Conservation (phyloP, 495 filamentous ascomycete species). For the Xylaria cubensis region DNA sequence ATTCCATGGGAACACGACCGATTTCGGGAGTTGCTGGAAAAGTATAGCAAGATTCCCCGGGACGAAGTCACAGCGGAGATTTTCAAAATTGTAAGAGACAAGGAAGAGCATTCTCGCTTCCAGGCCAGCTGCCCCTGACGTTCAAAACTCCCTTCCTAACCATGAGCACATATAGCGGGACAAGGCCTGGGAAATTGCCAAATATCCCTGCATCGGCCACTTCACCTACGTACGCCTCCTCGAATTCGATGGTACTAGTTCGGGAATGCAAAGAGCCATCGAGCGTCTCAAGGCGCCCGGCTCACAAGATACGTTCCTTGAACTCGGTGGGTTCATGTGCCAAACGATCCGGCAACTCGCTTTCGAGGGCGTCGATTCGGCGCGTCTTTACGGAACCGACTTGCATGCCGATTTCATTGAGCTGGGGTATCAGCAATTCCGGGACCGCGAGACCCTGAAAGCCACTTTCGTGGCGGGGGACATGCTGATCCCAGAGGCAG, state of each 20-base stretch:
- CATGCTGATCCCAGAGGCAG: slow-evolving; percentile 29
- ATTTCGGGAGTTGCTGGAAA: slow-evolving; percentile 43
- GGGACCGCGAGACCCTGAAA: slow-evolving; percentile 29
- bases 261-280: slow-evolving; percentile 38
- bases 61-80: slow-evolving; percentile 52
- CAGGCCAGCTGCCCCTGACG: not conserved
- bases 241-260: slow-evolving; percentile 32
- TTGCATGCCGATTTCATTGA: slow-evolving; percentile 46
- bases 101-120: not conserved
- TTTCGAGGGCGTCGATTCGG: slow-evolving; percentile 48
- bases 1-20: slow-evolving; percentile 14
- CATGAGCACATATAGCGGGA: slow-evolving; percentile 39
- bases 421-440: slow-evolving; percentile 43
- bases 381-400: slow-evolving; percentile 47
- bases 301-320: slow-evolving; percentile 48
- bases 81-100: slow-evolving; percentile 44
- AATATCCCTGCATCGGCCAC: slow-evolving; percentile 51
- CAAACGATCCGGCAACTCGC: slow-evolving; percentile 55
- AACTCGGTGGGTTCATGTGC: slow-evolving; percentile 59
- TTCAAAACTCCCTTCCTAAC: not conserved
- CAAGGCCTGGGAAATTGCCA: slow-evolving; percentile 45
- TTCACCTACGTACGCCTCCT: slow-evolving; percentile 50
- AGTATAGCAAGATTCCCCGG: slow-evolving; percentile 50
- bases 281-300: slow-evolving; percentile 34
- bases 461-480: slow-evolving; percentile 31